Percentiles rank a stretch among this genome's conserved stretches.
These are phyloP conservation scores for Prorocentrum cordatum DNA, from an alignment of 169 alveolate species.

Conservation along the genomic window DNA sequence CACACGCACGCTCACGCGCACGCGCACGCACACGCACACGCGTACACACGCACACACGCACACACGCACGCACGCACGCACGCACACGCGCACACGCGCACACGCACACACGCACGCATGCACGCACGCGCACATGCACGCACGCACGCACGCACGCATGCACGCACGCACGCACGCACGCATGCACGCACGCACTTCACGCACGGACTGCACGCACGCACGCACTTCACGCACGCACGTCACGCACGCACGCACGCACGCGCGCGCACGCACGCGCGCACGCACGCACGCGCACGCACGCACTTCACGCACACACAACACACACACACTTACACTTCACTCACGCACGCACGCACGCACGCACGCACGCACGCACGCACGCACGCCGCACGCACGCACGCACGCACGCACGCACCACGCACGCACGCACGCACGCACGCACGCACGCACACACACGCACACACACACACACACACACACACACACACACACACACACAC, in stretches of 20 bases:
- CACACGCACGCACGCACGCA: not conserved
- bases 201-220: not conserved
- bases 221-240: not conserved
- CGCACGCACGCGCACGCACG: too few relatives aligned
- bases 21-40: not conserved
- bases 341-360: too few relatives aligned
- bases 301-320: too few relatives aligned
- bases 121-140: not conserved
- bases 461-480: too few relatives aligned
- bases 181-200: not conserved
- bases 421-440: too few relatives aligned
- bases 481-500: too few relatives aligned
- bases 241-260: not conserved
- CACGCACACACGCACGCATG: not conserved
- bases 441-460: too few relatives aligned
- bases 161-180: not conserved
- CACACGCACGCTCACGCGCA: not conserved
- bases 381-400: too few relatives aligned
- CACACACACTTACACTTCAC: too few relatives aligned
- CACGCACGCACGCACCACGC: too few relatives aligned
- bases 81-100: not conserved
- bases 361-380: too few relatives aligned
- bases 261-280: too few relatives aligned
- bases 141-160: not conserved
- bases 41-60: not conserved